Evolutionary conservation across 148 eudicot genomes (phyloP).

Genomic region (Vaccinium macrocarpon): DNA sequence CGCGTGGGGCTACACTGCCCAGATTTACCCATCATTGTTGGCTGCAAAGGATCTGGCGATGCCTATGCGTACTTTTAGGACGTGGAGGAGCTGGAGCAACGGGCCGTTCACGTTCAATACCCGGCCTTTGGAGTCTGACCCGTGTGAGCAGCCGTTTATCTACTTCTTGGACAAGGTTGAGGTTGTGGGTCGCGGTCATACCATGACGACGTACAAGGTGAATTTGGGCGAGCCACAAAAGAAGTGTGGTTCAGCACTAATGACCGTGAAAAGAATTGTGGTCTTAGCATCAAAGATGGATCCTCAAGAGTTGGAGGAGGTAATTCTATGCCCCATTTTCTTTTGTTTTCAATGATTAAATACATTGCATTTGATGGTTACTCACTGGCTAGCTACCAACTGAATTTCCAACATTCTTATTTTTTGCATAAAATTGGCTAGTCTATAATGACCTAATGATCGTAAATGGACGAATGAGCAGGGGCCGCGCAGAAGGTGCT

Average conservation of each 20-base stretch:
- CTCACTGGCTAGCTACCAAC: no score
- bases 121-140: constrained; percentile 45
- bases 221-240: constrained; percentile 23
- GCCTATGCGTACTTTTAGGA: constrained; percentile 71
- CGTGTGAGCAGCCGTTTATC: constrained; percentile 52
- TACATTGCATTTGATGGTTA: no score
- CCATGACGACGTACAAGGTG: constrained; percentile 49
- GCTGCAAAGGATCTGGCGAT: constrained; percentile 44
- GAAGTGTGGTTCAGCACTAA: constrained; percentile 41
- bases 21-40: constrained; percentile 59
- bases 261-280: constrained; percentile 38
- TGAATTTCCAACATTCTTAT: no score
- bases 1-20: constrained; percentile 91
- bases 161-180: constrained; percentile 53
- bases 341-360: not conserved
- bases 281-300: constrained; percentile 59
- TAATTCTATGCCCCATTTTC: constrained; percentile 11
- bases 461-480: constrained; percentile 25
- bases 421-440: no score
- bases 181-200: constrained; percentile 35
- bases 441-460: no score
- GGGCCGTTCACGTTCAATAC: constrained; percentile 92
- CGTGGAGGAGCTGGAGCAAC: constrained; percentile 66
- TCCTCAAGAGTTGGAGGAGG: constrained; percentile 51
- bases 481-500: constrained; percentile 65